Conservation (phyloP, 768 basidiomycete species). For the Naganishia onofrii region DNA sequence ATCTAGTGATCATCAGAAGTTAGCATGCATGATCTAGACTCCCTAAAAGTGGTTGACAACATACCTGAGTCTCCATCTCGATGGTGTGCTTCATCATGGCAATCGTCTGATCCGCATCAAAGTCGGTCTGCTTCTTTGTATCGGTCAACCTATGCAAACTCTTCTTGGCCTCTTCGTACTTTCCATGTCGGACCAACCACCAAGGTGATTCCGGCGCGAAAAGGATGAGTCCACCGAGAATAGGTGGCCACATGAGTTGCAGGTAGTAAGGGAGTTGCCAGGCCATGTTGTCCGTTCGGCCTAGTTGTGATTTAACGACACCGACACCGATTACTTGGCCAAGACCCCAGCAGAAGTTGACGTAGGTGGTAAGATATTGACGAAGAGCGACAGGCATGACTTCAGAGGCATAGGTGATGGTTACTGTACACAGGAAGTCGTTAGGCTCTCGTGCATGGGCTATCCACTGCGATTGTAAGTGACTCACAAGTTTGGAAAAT, state of each 20-base stretch:
- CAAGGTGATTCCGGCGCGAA: slow-evolving; percentile 47
- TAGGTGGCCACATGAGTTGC: slow-evolving; percentile 44
- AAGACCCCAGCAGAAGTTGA: slow-evolving; percentile 51
- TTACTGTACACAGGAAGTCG: background rate
- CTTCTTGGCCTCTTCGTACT: slow-evolving; percentile 36
- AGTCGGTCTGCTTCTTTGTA: slow-evolving; percentile 24
- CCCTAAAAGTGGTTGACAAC: background rate
- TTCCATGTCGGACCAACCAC: slow-evolving; percentile 48
- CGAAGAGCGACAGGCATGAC: slow-evolving; percentile 48
- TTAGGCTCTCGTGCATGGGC: no score
- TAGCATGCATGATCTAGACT: background rate
- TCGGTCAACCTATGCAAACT: slow-evolving; percentile 28
- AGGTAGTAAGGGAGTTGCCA: slow-evolving; percentile 43
- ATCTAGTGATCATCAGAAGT: slow-evolving; percentile 28
- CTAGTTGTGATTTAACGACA: slow-evolving; percentile 41
- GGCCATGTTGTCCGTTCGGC: slow-evolving; percentile 29
- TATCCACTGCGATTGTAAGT: no score
- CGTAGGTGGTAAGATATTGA: slow-evolving; percentile 46
- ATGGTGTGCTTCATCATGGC: slow-evolving; percentile 49
- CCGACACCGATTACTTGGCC: slow-evolving; percentile 49
- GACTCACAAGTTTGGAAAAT: slow-evolving; percentile 27
- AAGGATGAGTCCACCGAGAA: slow-evolving; percentile 37
- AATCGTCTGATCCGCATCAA: slow-evolving; percentile 41
- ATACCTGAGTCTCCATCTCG: slow-evolving; percentile 30
- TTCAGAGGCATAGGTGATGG: slow-evolving; percentile 49